Percentiles rank a stretch among this genome's conserved stretches.
Conservation (phyloP, 345 rosid genomes). For the Sisymbrium irio region DNA sequence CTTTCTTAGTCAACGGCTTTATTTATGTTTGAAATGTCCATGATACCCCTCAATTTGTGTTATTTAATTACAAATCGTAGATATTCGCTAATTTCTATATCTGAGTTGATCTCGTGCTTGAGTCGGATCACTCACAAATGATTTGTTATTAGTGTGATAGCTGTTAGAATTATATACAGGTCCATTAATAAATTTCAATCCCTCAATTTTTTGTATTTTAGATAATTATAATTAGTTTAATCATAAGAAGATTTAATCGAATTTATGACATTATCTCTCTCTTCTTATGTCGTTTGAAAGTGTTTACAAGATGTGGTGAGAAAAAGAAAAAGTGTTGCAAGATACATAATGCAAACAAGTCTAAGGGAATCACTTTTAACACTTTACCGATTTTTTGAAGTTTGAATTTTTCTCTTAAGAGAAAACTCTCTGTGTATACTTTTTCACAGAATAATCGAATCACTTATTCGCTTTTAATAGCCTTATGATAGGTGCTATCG, state of each 20-base stretch:
- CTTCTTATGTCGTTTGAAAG: background rate
- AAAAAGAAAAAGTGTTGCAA: background rate
- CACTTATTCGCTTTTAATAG: background rate
- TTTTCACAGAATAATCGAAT: no score
- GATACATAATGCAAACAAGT: background rate
- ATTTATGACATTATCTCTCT: background rate
- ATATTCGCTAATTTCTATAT: background rate
- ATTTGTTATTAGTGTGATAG: background rate
- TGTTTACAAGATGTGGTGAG: no score
- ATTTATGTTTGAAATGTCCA: background rate
- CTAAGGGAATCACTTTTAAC: background rate
- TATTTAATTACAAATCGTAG: background rate
- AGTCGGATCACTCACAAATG: background rate
- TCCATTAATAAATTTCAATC: background rate
- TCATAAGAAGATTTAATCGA: background rate
- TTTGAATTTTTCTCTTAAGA: background rate
- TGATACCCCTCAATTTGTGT: background rate
- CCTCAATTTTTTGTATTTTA: background rate
- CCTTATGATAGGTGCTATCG: background rate
- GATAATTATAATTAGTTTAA: background rate
- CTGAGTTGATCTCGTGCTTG: background rate
- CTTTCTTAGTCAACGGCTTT: slow-evolving; percentile 27
- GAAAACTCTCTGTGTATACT: no score
- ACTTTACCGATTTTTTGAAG: background rate
- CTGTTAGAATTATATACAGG: background rate